Evolutionary conservation across 2,329 filamentous ascomycete species (phyloP).

Genomic region (Daldinia eschscholtzii): DNA sequence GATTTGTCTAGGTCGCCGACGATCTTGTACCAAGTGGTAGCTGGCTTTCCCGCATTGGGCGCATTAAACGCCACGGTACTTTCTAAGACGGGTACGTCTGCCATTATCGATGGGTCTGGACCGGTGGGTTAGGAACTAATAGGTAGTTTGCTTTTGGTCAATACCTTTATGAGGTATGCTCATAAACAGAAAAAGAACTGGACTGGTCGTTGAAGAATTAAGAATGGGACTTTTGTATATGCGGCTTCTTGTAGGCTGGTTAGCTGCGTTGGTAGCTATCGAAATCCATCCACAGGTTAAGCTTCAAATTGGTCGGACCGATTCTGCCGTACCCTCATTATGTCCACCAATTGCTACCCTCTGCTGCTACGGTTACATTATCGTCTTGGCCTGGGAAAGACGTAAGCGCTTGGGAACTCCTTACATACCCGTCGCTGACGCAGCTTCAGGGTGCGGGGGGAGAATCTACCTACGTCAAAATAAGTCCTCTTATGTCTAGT

Average conservation of each 20-base stretch:
- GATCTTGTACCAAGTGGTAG: constrained; percentile 37
- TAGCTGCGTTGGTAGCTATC: background rate
- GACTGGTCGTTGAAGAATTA: constrained; percentile 2
- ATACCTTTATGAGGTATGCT: background rate
- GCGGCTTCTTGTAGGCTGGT: constrained; percentile 7
- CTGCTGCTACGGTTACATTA: constrained; percentile 9
- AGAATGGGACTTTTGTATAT: constrained; percentile 2
- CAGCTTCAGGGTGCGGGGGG: constrained; percentile 1
- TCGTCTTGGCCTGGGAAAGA: background rate
- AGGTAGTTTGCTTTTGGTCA: background rate
- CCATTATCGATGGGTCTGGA: constrained; percentile 27
- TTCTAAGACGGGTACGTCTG: constrained; percentile 24
- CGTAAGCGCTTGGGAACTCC: constrained; percentile 9
- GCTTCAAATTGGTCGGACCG: constrained; percentile 11
- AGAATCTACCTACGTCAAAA: background rate
- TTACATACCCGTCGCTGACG: constrained; percentile 9
- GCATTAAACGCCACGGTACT: constrained; percentile 36
- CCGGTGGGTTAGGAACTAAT: background rate
- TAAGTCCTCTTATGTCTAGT: background rate
- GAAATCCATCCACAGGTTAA: background rate
- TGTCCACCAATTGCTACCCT: background rate
- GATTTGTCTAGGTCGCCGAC: constrained; percentile 23
- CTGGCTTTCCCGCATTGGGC: constrained; percentile 35
- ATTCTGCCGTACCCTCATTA: constrained; percentile 1
- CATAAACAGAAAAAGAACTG: constrained; percentile 8